Conservation (phyloP, 805 yeast species). For the Henningerozyma blattae region DNA sequence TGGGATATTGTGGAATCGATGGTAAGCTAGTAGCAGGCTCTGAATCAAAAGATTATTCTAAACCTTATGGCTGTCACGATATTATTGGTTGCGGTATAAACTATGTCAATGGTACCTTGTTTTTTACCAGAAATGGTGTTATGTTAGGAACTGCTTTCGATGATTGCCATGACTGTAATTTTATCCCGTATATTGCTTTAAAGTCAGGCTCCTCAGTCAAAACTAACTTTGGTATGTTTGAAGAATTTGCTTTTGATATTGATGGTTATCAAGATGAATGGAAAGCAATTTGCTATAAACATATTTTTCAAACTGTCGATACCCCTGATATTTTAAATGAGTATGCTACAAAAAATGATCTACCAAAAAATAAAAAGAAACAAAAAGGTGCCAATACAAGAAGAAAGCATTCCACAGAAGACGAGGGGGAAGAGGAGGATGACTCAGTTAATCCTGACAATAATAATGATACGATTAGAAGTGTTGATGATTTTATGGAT, state of each 20-base stretch:
- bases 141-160: slow-evolving; percentile 42
- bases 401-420: slow-evolving; percentile 2
- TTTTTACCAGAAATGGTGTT: slow-evolving; percentile 76
- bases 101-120: slow-evolving; percentile 47
- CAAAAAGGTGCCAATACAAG: no score
- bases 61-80: slow-evolving; percentile 43
- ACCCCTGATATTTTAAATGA: slow-evolving; percentile 1
- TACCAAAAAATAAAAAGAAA: no score
- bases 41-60: slow-evolving; percentile 11
- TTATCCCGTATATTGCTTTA: slow-evolving; percentile 38
- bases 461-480: background rate
- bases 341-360: background rate
- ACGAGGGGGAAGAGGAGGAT: slow-evolving; percentile 6
- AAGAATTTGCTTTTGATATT: slow-evolving; percentile 52
- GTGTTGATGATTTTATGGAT: slow-evolving; percentile 18
- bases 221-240: slow-evolving; percentile 32
- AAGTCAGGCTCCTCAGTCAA: slow-evolving; percentile 24
- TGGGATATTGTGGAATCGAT: slow-evolving; percentile 21
- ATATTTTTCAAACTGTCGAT: slow-evolving; percentile 13
- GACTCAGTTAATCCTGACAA: slow-evolving; percentile 4
- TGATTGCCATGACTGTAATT: slow-evolving; percentile 28
- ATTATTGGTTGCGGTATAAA: slow-evolving; percentile 78
- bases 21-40: slow-evolving; percentile 18
- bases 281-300: slow-evolving; percentile 27
- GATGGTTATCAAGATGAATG: slow-evolving; percentile 36